Conservation (phyloP, 78 protist species). For the Dictyostelium capitatum region DNA sequence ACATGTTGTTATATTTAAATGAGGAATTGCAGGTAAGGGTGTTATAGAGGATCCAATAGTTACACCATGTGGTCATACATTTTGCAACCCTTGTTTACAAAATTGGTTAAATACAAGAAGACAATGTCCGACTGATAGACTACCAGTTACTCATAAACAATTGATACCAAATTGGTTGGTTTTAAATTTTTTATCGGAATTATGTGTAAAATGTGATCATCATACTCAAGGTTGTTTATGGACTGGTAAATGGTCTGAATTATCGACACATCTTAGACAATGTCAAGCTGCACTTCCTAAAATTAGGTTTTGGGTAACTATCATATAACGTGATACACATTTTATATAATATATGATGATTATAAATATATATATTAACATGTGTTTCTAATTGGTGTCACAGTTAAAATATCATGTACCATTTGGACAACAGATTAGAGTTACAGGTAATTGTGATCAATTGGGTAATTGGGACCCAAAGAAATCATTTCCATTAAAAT, state of each 20-base stretch:
- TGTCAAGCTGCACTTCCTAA: conserved; percentile 73
- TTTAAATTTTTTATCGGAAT: conserved; percentile 45
- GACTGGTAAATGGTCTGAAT: conserved; percentile 67
- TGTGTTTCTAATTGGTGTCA: neutral
- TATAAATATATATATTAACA: neutral
- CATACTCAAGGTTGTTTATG: conserved; percentile 74
- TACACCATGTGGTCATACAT: conserved; percentile 84
- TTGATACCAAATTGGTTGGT: conserved; percentile 71
- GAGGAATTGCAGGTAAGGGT: conserved; percentile 36
- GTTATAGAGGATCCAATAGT: conserved; percentile 75
- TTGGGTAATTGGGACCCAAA: conserved; percentile 80
- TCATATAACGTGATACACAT: too few species aligned
- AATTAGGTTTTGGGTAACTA: conserved; percentile 55
- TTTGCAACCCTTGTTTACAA: conserved; percentile 57
- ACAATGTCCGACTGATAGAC: conserved; percentile 77
- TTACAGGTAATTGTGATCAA: conserved; percentile 80
- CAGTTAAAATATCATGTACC: conserved; percentile 76
- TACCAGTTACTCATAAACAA: conserved; percentile 81
- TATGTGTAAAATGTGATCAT: conserved; percentile 65
- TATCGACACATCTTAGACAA: conserved; percentile 58
- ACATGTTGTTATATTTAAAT: neutral
- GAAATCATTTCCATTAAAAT: conserved; percentile 66
- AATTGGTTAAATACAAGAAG: conserved; percentile 69
- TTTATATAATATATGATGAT: too few species aligned
- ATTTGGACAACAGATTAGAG: conserved; percentile 80